Base-by-base conservation (phyloP, 2,329 filamentous ascomycete genomes). In the Botrytis fabae region DNA sequence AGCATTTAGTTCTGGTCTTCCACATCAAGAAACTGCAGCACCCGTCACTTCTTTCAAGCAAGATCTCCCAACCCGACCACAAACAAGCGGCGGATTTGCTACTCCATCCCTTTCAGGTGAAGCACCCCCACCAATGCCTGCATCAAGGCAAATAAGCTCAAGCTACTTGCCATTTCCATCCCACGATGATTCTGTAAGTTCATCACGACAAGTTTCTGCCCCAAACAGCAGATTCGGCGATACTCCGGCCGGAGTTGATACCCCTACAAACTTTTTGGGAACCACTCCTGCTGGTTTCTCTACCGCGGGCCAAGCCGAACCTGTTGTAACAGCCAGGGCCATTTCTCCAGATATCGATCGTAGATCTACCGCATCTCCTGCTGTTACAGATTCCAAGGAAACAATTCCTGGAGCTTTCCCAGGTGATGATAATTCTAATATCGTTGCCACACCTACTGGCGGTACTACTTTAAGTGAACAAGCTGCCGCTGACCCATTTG, bases 81-180 rank as follows among this genome's bases (percentile, higher is more conserved):
- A 78, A 38, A 77, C 77, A 10, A 64, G 73, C 66, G 74, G 77
- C 60, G 78, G 75, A 14, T 77, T 79, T 72, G 74, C 76, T 28
- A 74, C 75, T 54, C 85, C 87, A 82, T 88, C 84, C 72, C 92
- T 86, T 82, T 87, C 92, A 81, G 83, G 91, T 82, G 82, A 79
- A 54, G 86, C 87, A 42, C 89, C 90, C 18, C 82, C 87, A 73
- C 89, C 91, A 54, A 85, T 92, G 35, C 88, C 92, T 22, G 90
- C 92, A 81, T 92, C 92, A 35, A 87, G 91, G 74, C 94, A 97
- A 81, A 90, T 95, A 75, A 94, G 88, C 73, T 93, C 94, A 9
- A 91, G 88, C 79, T 92, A 92, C 80, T 84, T 95, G 65, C 92
- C 93, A 8, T 90, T 97, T 77, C 84, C 85, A 76, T 86, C 88